These are phyloP conservation scores for Pittosporum tobira DNA, from an alignment of 129 eudicot species.

Conservation along the genomic window DNA sequence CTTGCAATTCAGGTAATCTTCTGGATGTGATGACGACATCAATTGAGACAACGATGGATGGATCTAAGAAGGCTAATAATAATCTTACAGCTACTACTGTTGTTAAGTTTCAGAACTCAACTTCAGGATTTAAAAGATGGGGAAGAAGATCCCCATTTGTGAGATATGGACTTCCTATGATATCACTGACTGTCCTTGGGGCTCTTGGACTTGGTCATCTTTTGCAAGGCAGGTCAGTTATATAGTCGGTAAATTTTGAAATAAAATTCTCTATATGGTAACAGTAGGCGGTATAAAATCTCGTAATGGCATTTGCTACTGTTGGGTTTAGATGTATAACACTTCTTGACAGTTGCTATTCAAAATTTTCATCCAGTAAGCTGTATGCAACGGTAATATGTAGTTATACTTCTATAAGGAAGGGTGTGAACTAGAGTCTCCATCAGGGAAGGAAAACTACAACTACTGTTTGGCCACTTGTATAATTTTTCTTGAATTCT, in stretches of 20 bases:
- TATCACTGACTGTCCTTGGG: slow-evolving; percentile 83
- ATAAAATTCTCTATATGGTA: not conserved
- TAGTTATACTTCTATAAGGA: too few species aligned
- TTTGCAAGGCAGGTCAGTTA: slow-evolving; percentile 71
- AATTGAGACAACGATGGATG: slow-evolving; percentile 28
- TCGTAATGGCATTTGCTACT: too few species aligned
- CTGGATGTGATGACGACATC: slow-evolving; percentile 33
- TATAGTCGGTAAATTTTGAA: not conserved
- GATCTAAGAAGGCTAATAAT: slow-evolving; percentile 21
- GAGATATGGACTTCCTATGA: slow-evolving; percentile 94
- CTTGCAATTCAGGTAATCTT: slow-evolving; percentile 15
- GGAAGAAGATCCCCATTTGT: slow-evolving; percentile 81
- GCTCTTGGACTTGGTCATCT: slow-evolving; percentile 88
- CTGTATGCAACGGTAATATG: too few species aligned
- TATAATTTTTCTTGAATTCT: too few species aligned
- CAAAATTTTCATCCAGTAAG: too few species aligned
- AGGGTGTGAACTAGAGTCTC: too few species aligned
- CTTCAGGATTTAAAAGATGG: slow-evolving; percentile 64
- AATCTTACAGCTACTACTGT: slow-evolving; percentile 10
- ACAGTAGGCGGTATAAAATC: too few species aligned
- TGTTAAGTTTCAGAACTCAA: slow-evolving; percentile 27
- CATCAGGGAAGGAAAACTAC: too few species aligned
- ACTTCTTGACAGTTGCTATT: too few species aligned
- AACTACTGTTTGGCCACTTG: too few species aligned
- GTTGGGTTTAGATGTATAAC: too few species aligned